phyloP scores from a whole-genome alignment of 73 alveolate genomes.

The Blepharisma japonicum region DNA sequence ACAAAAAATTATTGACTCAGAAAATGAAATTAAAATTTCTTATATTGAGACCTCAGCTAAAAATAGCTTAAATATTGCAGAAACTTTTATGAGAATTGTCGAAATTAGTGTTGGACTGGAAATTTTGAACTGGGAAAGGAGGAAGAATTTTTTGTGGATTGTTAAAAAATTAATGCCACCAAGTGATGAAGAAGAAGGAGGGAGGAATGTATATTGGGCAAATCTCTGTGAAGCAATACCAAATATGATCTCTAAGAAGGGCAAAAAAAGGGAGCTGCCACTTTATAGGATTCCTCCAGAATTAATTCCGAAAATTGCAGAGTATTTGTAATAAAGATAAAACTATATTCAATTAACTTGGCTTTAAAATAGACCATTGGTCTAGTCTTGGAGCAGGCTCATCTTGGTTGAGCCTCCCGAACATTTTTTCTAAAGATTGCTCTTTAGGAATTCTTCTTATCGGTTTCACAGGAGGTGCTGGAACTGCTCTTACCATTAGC shows the following conservation, averaged over 20 bases:
- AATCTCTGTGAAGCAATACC: constrained; percentile 1
- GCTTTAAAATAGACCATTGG: constrained; percentile 10
- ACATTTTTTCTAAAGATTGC: neutral
- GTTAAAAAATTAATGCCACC: neutral
- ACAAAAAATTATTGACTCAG: neutral
- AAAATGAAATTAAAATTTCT: neutral
- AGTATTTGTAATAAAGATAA: too few species aligned
- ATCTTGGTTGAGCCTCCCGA: neutral
- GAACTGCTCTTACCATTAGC: constrained; percentile 54
- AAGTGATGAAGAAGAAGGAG: neutral
- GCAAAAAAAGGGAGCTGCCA: neutral
- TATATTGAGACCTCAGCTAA: neutral
- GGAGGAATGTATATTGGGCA: neutral
- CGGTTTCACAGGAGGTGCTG: constrained; percentile 14
- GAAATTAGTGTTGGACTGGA: neutral
- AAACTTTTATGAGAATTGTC: neutral
- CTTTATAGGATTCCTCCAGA: too few species aligned
- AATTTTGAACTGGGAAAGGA: neutral
- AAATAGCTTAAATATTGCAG: neutral
- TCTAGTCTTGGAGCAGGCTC: neutral
- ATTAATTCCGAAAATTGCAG: too few species aligned
- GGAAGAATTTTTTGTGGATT: neutral
- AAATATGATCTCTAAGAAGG: neutral
- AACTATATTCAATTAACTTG: neutral
- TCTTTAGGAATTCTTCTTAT: constrained; percentile 19